These are phyloP conservation scores for Alternaria panax DNA, from an alignment of 2,329 filamentous ascomycete genomes.

Conservation along the genomic window DNA sequence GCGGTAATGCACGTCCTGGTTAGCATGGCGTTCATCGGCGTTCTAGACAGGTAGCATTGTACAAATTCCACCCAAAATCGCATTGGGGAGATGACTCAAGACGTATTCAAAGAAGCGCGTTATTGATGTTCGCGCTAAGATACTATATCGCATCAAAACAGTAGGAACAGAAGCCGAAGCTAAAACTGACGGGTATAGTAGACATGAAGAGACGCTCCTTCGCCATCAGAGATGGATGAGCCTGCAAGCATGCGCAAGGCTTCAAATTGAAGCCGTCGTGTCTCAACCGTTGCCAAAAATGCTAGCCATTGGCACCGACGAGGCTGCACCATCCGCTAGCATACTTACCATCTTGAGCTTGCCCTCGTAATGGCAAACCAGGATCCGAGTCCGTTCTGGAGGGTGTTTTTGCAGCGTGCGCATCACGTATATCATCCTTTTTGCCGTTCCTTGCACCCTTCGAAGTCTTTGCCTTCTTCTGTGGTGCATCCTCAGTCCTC, in stretches of 20 bases:
- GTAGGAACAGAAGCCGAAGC: not conserved
- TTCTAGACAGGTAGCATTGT: slow-evolving; percentile 2
- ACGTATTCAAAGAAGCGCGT: not conserved
- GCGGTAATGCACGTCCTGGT: slow-evolving; percentile 23
- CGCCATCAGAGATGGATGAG: not conserved
- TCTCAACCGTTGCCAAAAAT: slow-evolving; percentile 12
- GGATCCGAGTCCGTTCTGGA: not conserved
- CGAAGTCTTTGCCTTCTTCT: slow-evolving; percentile 27
- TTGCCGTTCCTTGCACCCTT: slow-evolving; percentile 1
- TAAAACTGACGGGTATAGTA: not conserved
- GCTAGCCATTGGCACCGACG: not conserved
- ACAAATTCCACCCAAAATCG: not conserved
- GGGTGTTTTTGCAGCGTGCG: not conserved
- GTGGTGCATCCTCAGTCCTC: slow-evolving; percentile 21
- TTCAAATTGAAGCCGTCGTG: not conserved
- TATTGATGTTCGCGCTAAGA: not conserved
- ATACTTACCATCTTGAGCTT: not conserved
- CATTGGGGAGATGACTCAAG: not conserved
- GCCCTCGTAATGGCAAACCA: not conserved
- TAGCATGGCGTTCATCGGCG: slow-evolving; percentile 31
- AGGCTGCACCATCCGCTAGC: not conserved
- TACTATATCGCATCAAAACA: not conserved
- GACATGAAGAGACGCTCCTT: not conserved
- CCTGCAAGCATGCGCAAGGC: not conserved
- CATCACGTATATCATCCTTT: not conserved